Percentiles rank a stretch among this genome's conserved stretches.
Evolutionary conservation across 805 yeast genomes (phyloP).

Genomic region (Metschnikowia cubensis): DNA sequence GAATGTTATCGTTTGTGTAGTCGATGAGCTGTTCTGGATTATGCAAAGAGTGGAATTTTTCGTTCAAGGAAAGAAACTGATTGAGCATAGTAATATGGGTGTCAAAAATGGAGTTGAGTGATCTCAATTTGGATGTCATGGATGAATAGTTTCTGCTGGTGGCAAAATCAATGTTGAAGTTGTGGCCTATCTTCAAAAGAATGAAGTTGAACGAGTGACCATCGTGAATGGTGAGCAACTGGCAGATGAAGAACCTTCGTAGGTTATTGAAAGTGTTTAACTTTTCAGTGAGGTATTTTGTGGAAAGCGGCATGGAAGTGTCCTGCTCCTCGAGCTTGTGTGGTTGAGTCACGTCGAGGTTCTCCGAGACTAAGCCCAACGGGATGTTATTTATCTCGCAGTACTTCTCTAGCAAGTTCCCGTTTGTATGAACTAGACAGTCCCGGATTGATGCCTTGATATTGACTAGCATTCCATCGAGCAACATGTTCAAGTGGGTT

Average conservation of each 20-base stretch:
- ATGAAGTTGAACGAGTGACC: conserved; percentile 27
- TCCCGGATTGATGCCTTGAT: conserved; percentile 25
- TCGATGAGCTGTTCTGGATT: conserved; percentile 9
- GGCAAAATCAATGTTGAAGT: conserved; percentile 11
- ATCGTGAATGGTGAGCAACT: conserved; percentile 35
- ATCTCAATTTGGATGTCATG: conserved; percentile 16
- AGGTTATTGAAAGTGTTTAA: conserved; percentile 32
- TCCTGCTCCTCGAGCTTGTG: background rate
- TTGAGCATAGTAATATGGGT: conserved; percentile 23
- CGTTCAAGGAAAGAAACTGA: conserved; percentile 24
- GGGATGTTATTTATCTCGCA: conserved; percentile 36
- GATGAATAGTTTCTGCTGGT: conserved; percentile 4
- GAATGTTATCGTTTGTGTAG: conserved; percentile 15
- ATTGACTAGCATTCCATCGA: conserved; percentile 28
- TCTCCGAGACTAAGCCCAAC: conserved; percentile 16
- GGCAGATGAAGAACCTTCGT: conserved; percentile 36
- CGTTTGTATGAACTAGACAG: conserved; percentile 33
- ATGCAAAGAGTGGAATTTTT: conserved; percentile 21
- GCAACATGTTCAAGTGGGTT: conserved; percentile 22
- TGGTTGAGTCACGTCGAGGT: conserved; percentile 6
- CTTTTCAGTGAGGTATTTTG: conserved; percentile 17
- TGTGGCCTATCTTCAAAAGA: conserved; percentile 25
- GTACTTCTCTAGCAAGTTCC: conserved; percentile 37
- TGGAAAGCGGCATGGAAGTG: background rate
- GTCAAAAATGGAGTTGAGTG: conserved; percentile 19